Percentiles rank a stretch among this genome's conserved stretches.
Evolutionary conservation across 2,329 filamentous ascomycete genomes (phyloP).

Genomic region (Phaeophleospora eucalypticola): DNA sequence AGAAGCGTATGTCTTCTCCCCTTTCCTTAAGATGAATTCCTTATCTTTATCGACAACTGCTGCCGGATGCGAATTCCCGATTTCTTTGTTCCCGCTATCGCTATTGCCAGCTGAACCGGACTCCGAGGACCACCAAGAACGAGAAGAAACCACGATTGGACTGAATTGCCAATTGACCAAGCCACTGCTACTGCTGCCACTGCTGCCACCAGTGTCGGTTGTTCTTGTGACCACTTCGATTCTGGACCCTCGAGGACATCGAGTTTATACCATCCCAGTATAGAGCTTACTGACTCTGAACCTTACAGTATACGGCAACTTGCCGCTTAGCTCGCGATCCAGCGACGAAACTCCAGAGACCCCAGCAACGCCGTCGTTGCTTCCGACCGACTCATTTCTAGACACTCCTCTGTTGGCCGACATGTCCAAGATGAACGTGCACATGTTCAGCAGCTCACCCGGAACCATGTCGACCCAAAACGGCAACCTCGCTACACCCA

Average conservation of each 20-base stretch:
- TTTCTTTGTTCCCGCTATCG: background rate
- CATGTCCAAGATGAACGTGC: constrained; percentile 15
- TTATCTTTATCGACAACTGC: background rate
- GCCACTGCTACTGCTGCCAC: no score
- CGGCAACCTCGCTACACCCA: constrained; percentile 14
- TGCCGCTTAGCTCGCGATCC: background rate
- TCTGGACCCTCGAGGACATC: background rate
- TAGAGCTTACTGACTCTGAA: background rate
- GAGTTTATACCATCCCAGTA: background rate
- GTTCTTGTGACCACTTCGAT: background rate
- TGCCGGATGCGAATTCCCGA: constrained; percentile 1
- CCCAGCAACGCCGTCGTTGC: background rate
- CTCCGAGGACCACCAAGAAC: no score
- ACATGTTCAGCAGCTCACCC: constrained; percentile 7
- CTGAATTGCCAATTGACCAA: no score
- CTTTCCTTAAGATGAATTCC: background rate
- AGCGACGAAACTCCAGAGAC: background rate
- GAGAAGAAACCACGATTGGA: no score
- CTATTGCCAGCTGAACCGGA: no score
- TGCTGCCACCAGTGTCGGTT: background rate
- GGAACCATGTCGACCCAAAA: constrained; percentile 8
- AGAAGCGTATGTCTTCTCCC: constrained; percentile 4
- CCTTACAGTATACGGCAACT: background rate
- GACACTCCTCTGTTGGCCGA: constrained; percentile 1
- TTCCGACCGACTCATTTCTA: background rate